Evolutionary conservation across 129 eudicot species (phyloP).

Genomic region (Mikania micrantha): DNA sequence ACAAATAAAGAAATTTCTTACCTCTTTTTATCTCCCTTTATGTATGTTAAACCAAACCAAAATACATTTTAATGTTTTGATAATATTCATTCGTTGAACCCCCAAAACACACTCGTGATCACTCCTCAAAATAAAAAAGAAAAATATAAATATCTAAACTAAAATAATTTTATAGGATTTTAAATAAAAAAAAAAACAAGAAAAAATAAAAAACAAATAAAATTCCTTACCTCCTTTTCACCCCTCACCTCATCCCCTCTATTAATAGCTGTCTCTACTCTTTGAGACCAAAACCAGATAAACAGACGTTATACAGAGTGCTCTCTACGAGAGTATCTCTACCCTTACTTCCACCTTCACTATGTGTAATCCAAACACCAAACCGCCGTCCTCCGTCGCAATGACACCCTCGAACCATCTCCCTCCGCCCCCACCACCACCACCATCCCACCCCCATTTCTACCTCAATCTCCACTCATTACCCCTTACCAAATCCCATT

Average conservation of each 20-base stretch:
- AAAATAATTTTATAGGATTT: no score
- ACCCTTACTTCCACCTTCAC: neutral
- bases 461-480: constrained; percentile 30
- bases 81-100: no score
- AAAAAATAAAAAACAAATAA: constrained; percentile 5
- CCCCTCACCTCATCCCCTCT: constrained; percentile 24
- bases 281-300: constrained; percentile 30
- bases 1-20: no score
- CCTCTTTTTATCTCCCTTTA: no score
- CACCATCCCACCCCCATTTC: constrained; percentile 27
- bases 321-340: constrained; percentile 71
- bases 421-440: constrained; percentile 19
- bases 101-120: no score
- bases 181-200: no score
- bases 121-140: no score
- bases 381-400: constrained; percentile 22
- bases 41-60: no score
- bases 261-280: constrained; percentile 35
- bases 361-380: constrained; percentile 51
- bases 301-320: constrained; percentile 22
- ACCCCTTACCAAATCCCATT: constrained; percentile 13
- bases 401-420: constrained; percentile 3
- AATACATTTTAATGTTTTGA: no score
- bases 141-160: no score
- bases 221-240: constrained; percentile 22